Evolutionary conservation across 495 filamentous ascomycete species (phyloP), one percentile per base, ranked within the genome.

Genomic region (Hypoxylon rickii): DNA sequence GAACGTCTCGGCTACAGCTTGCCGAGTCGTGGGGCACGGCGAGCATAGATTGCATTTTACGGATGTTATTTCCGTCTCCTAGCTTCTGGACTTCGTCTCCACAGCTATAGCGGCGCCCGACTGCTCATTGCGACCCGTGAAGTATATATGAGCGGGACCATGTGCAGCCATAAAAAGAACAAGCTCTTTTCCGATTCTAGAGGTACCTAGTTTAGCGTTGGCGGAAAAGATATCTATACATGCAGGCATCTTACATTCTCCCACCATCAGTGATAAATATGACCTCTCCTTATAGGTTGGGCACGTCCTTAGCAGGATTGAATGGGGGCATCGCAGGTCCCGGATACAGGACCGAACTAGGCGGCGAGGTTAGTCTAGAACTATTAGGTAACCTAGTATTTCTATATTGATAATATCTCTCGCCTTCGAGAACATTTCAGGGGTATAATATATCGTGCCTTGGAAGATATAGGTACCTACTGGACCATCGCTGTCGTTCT

Each of bases 201-300:
- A 71, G 63, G 83, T 88, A 32, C 83, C 85, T 85, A 32, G n/a
- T 5, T 12, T 8, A 36, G 33, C 1, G 7, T 43, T 31, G 43
- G 38, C 7, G 5, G 36, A 18, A 20, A 22, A 37, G 3, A 7
- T 20, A 1, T 21, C 3, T 31, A 22, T 37, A 21, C 3, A 17
- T 2, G 31, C 7, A 43, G 19, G 43, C 15, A n/a, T 10, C 48
- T 32, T 15, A 50, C 60, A 39, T 66, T n/a, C n/a, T n/a, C n/a
- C n/a, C n/a, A 82, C 83, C 84, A 39, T 83, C 84, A 26, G 83
- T 87, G 18, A 87, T 70, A 12, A 86, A 63, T 41, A 86, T 74
- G 17, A 83, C 78, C 60, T 82, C 85, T 20, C 78, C 82, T 1
- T 74, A 60, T 4, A 86, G 73, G 54, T 78, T 69, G 11, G 73